Conservation (phyloP, 106 monocot genomes). For the Acanthochlamys bracteata region DNA sequence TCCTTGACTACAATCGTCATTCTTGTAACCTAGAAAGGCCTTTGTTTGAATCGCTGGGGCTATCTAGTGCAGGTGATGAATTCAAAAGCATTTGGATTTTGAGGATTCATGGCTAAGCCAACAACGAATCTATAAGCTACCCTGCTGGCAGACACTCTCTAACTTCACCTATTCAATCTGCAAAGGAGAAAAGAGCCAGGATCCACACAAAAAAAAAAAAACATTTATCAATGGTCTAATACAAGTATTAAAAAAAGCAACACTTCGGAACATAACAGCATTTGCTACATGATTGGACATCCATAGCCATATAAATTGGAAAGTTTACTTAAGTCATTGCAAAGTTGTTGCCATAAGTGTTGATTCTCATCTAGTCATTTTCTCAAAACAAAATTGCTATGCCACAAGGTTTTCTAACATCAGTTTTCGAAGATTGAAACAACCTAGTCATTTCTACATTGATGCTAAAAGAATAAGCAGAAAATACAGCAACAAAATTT, state of each 20-base stretch:
- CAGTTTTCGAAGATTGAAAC: too few species aligned
- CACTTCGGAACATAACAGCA: too few species aligned
- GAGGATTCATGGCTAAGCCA: constrained; percentile 1
- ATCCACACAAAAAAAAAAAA: background rate
- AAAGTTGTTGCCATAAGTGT: too few species aligned
- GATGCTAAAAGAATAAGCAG: too few species aligned
- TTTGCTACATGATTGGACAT: too few species aligned
- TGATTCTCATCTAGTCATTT: too few species aligned
- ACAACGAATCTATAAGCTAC: constrained; percentile 14
- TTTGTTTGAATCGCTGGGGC: constrained; percentile 8
- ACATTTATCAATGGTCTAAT: background rate
- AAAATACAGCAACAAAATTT: background rate
- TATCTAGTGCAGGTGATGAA: background rate
- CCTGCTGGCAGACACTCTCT: constrained; percentile 14
- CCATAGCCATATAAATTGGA: too few species aligned
- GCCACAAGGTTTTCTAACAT: too few species aligned
- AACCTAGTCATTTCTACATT: too few species aligned
- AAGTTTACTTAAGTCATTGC: too few species aligned
- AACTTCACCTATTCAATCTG: constrained; percentile 7
- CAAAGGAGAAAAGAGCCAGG: background rate
- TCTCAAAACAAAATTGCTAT: too few species aligned
- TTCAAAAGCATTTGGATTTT: background rate
- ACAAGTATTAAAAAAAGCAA: background rate
- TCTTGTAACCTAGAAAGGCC: constrained; percentile 1
- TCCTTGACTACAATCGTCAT: too few species aligned